A percentile compares a stretch with the other conserved stretches of the same genome.
phyloP scores from a whole-genome alignment of 345 rosid genomes.

The Eucalyptus curtisii region DNA sequence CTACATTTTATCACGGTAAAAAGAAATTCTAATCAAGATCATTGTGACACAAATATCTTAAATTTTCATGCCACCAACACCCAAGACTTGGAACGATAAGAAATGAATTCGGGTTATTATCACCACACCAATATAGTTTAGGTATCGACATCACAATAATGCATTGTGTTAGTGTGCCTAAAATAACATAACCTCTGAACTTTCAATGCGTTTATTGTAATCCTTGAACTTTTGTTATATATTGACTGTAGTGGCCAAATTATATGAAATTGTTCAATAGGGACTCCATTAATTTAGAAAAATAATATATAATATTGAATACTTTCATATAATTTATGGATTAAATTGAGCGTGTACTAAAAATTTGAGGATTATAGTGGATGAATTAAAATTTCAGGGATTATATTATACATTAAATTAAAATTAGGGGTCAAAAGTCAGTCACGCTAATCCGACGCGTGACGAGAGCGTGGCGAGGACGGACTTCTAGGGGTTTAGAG shows the following conservation, averaged over 20 bases:
- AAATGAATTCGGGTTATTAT: background rate
- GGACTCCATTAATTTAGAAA: too few relatives aligned
- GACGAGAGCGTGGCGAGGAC: too few relatives aligned
- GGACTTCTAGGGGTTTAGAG: background rate
- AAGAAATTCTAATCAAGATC: background rate
- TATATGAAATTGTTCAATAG: too few relatives aligned
- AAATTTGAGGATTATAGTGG: fast-evolving
- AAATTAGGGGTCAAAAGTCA: background rate
- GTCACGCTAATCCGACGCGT: background rate
- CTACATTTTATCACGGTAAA: fast-evolving
- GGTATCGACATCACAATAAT: background rate
- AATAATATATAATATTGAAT: fast-evolving
- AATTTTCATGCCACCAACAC: background rate
- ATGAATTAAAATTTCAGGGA: fast-evolving
- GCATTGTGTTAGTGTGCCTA: fast-evolving
- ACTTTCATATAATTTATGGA: too few relatives aligned
- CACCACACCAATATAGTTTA: too few relatives aligned
- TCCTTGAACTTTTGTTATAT: too few relatives aligned
- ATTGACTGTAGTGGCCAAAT: fast-evolving
- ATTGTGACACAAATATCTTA: background rate
- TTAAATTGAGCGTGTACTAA: fast-evolving
- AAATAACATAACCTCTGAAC: fast-evolving
- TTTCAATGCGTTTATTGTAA: fast-evolving
- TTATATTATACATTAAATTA: too few relatives aligned
- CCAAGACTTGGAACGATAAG: fast-evolving